Base-by-base conservation (phyloP, 164 flowering plant species). In the Vitis rupestris region DNA sequence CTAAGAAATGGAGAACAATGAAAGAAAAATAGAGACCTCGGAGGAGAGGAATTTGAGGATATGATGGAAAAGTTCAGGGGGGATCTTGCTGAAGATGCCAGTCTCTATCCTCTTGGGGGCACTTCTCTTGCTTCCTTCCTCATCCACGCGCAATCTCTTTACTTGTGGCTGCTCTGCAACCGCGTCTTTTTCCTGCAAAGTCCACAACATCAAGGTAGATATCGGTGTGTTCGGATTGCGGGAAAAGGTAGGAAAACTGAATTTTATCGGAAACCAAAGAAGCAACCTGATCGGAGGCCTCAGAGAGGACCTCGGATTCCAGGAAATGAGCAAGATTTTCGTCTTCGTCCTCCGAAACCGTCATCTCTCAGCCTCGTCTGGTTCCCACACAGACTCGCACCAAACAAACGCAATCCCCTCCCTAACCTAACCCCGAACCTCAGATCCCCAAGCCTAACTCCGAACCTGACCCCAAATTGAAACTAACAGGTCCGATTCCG, bases 41-140 rank as follows among this genome's bases (percentile, higher is more conserved):
- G 99, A 88, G 10, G 99, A 92, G 2, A 95, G 88, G 74, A 90
- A 93, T 72, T 95, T 95, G 74, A 95, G 88, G 64, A 95, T 91
- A 64, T 90, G 87, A 65, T 74, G 87, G 69, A 85, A 86, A 47
- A 95, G 80, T 58, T 95, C 99, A 0, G 92, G 82, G 59, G 98
- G 99, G 57, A 95, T 77, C 76, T 80, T 83, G 82, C 92, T 87
- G 75, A 92, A 80, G 50, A 72, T 61, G 47, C 97, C 96, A 51
- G 74, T 79, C 16, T 88, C 89, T 14, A 87, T 82, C 68, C 79
- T 80, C 63, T 60, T 72, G 0, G 76, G 61, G 10, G 50, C 57
- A 69, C 8, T 59, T 75, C 14, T 50, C 31, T 7, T 50, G 27
- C 27, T 61, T 51, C 60, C 55, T 0, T 73, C 63, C 10, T 57